Percentiles rank a stretch among this genome's conserved stretches.
Evolutionary conservation across 2,329 filamentous ascomycete genomes (phyloP).

Genomic region (Cadophora luteo-olivacea): DNA sequence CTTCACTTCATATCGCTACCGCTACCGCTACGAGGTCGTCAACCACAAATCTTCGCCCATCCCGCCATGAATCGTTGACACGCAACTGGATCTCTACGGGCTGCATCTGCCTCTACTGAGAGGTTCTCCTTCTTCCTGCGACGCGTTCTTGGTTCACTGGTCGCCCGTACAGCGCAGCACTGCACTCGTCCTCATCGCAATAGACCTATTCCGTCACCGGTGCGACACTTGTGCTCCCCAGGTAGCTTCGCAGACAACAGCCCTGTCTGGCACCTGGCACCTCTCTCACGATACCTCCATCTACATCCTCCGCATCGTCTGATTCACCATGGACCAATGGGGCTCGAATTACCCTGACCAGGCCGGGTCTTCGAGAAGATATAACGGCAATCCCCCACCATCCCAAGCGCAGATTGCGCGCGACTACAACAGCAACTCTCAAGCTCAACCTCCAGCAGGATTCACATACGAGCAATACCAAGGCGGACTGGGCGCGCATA

Average conservation of each 20-base stretch:
- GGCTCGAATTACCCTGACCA: slow-evolving; percentile 69
- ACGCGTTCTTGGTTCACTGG: slow-evolving; percentile 38
- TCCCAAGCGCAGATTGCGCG: slow-evolving; percentile 54
- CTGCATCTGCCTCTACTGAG: slow-evolving; percentile 40
- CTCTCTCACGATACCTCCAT: slow-evolving; percentile 19
- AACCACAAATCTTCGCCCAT: slow-evolving; percentile 8
- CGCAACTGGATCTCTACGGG: slow-evolving; percentile 34
- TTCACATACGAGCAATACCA: slow-evolving; percentile 76
- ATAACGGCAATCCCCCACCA: slow-evolving; percentile 59
- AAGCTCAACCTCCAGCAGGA: slow-evolving; percentile 58
- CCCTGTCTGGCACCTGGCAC: slow-evolving; percentile 20
- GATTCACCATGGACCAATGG: slow-evolving; percentile 66
- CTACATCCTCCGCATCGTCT: slow-evolving; percentile 18
- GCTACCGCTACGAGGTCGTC: slow-evolving; percentile 6
- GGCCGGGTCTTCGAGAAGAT: slow-evolving; percentile 67
- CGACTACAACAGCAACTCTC: slow-evolving; percentile 50
- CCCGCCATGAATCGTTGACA: slow-evolving; percentile 44
- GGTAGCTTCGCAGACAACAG: slow-evolving; percentile 22
- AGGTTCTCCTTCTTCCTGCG: slow-evolving; percentile 36
- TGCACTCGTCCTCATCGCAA: slow-evolving; percentile 14
- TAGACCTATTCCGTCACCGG: slow-evolving; percentile 24
- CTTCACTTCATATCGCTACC: neutral
- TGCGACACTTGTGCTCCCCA: slow-evolving; percentile 24
- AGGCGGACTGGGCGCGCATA: slow-evolving; percentile 50
- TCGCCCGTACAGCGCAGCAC: slow-evolving; percentile 15